Evolutionary conservation across 495 filamentous ascomycete species (phyloP), one percentile per base, ranked within the genome.

Genomic region (Massariosphaeria phaeospora): DNA sequence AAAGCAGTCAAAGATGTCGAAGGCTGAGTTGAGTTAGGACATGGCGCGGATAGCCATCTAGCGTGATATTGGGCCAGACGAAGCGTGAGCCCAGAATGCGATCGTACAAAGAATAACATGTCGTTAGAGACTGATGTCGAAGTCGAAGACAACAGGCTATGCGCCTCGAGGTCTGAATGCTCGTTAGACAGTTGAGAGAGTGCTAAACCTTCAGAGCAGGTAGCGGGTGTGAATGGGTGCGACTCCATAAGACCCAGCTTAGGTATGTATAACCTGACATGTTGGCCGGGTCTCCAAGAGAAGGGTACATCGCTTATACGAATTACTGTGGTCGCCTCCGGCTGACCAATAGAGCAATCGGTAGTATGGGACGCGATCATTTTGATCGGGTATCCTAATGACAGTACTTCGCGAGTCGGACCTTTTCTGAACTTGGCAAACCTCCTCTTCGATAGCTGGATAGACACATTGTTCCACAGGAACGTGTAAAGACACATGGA

Each of bases 161-260:
- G 18, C 1, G 48, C 21, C 23, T 59, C 55, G 17, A 47, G 31
- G 18, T 59, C 55, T 6, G 23, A 5, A 7, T 35, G 41, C 27
- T 48, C 13, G 18, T 3, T 12, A 23, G 1, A 11, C 0, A 41
- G 35, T 23, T 8, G 18, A 17, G n/a, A 31, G n/a, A 27, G 18
- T 7, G 26, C 17, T 2, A 33, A 29, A 21, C 17, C 13, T 17
- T 38, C 3, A 2, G 48, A 33, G 36, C 48, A 53, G 17, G 48
- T 59, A 2, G 55, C 48, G 1, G 55, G 55, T 20, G 66, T 68
- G 48, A 68, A 68, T 1, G 66, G 66, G 30, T 68, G 66, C 3
- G 57, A 9, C 46, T 65, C 66, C 0, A 66, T 40, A 0, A 52
- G 42, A 0, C 63, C 44, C 15, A 68, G 33, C 21, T 48, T 33